Conservation (phyloP, 129 eudicot species). For the carrot (Daucus carota) region DNA sequence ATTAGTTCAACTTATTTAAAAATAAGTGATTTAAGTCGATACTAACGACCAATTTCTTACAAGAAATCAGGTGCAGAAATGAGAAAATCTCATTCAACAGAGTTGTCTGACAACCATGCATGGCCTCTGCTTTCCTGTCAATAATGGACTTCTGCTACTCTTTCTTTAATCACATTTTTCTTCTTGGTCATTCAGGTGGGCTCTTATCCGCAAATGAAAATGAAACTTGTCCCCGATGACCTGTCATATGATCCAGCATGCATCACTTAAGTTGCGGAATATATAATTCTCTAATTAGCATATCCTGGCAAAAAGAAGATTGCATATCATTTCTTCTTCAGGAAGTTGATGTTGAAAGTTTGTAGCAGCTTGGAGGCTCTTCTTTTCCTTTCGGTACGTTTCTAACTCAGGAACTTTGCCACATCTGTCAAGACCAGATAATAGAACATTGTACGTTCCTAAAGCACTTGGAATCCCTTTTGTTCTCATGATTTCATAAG, state of each 20-base stretch:
- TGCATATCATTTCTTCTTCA: conserved; percentile 49
- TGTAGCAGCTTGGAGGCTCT: conserved; percentile 27
- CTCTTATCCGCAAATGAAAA: background rate
- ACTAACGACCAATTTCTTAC: background rate
- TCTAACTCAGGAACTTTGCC: conserved; percentile 42
- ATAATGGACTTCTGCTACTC: background rate
- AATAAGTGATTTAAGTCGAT: background rate
- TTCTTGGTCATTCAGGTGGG: background rate
- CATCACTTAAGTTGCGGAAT: background rate
- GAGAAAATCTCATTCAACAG: background rate
- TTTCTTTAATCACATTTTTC: background rate
- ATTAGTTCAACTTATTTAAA: too few species aligned
- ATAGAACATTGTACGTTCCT: conserved; percentile 57
- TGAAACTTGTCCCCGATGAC: background rate
- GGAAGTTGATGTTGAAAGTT: conserved; percentile 18
- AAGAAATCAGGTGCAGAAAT: background rate
- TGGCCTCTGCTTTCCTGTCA: background rate
- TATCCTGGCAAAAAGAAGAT: conserved; percentile 50
- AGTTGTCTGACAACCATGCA: background rate
- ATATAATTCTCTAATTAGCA: background rate
- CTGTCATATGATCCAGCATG: background rate
- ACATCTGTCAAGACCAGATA: conserved; percentile 66
- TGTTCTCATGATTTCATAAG: conserved; percentile 51
- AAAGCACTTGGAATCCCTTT: conserved; percentile 43
- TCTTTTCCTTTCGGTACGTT: conserved; percentile 56